phyloP scores from a whole-genome alignment of 176 grass and related monocot species.

The Elaeis guineensis region DNA sequence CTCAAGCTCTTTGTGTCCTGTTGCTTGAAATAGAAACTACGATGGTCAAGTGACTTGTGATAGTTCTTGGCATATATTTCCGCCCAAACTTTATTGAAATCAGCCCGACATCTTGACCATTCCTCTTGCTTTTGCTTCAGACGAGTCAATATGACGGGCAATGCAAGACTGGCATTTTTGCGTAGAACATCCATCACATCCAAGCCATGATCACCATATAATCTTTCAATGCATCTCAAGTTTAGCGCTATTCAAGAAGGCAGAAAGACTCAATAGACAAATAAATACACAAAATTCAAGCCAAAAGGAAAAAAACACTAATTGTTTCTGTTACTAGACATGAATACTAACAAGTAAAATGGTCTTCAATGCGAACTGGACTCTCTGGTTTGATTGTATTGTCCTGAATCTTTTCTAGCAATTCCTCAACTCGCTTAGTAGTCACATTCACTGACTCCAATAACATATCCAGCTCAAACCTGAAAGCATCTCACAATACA shows the following conservation, averaged over 20 bases:
- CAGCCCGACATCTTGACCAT: conserved; percentile 61
- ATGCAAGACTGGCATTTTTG: conserved; percentile 55
- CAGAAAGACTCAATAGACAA: too few relatives aligned
- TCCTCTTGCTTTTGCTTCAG: conserved; percentile 75
- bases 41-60: conserved; percentile 77
- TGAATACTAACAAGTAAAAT: conserved; percentile 15
- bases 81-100: conserved; percentile 82
- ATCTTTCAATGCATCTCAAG: conserved; percentile 60
- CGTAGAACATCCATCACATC: conserved; percentile 69
- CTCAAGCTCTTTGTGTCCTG: conserved; percentile 71
- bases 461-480: conserved; percentile 31
- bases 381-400: conserved; percentile 10
- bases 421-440: conserved; percentile 23
- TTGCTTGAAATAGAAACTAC: conserved; percentile 81
- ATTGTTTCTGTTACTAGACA: not conserved
- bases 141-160: conserved; percentile 71
- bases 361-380: conserved; percentile 14
- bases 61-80: conserved; percentile 85
- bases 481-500: not conserved
- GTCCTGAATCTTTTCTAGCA: conserved; percentile 22
- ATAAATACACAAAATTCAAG: too few relatives aligned
- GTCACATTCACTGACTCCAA: conserved; percentile 24
- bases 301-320: not conserved
- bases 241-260: conserved; percentile 38
- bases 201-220: conserved; percentile 74